Conservation (phyloP, 495 filamentous ascomycete genomes). For the Bombardia bombarda region DNA sequence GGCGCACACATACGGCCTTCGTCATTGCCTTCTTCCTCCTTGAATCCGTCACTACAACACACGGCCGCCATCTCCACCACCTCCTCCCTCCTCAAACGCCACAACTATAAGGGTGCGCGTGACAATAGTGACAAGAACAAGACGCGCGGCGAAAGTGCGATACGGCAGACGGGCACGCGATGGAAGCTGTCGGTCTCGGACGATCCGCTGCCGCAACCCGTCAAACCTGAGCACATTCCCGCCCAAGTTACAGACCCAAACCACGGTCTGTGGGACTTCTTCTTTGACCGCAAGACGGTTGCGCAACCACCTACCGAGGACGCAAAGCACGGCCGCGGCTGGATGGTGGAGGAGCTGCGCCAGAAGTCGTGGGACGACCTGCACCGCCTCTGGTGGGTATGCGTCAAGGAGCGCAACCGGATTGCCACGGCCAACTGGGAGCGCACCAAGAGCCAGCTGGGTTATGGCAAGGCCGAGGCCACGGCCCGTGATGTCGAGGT, state of each 20-base stretch:
- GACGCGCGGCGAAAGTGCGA: slow-evolving; percentile 69
- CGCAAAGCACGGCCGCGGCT: slow-evolving; percentile 63
- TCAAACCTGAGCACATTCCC: slow-evolving; percentile 53
- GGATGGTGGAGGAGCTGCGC: slow-evolving; percentile 83
- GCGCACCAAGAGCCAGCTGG: slow-evolving; percentile 52
- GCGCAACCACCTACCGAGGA: slow-evolving; percentile 63
- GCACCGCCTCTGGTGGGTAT: slow-evolving; percentile 90
- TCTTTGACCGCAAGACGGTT: slow-evolving; percentile 55
- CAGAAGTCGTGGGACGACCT: slow-evolving; percentile 90
- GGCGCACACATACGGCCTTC: no score
- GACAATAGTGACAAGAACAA: slow-evolving; percentile 54
- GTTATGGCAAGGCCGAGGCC: slow-evolving; percentile 61
- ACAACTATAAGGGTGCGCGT: slow-evolving; percentile 26
- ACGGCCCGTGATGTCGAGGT: slow-evolving; percentile 53
- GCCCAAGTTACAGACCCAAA: slow-evolving; percentile 53
- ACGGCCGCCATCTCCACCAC: slow-evolving; percentile 29
- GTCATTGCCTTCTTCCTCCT: no score
- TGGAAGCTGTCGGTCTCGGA: slow-evolving; percentile 61
- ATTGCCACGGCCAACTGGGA: slow-evolving; percentile 70
- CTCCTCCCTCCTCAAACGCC: slow-evolving; percentile 24
- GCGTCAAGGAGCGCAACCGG: slow-evolving; percentile 84
- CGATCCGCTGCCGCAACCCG: slow-evolving; percentile 66
- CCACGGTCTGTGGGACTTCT: slow-evolving; percentile 94
- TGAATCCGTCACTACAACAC: no score
- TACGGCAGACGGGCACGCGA: slow-evolving; percentile 69